Evolutionary conservation across 2,329 filamentous ascomycete genomes (phyloP), one percentile per base, ranked within the genome.

Genomic region (Fusarium sp.): DNA sequence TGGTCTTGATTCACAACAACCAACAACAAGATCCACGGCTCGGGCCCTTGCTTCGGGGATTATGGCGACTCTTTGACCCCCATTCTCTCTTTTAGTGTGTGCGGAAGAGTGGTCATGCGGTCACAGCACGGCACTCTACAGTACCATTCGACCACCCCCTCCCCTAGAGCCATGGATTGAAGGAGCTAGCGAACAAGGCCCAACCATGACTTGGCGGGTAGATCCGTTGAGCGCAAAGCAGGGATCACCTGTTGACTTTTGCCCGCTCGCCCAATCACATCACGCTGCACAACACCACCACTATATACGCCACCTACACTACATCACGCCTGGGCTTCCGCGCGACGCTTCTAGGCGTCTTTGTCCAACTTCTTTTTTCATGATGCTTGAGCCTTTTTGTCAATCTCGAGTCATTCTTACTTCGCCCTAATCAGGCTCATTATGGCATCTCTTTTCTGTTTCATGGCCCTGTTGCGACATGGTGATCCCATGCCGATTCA

Each of bases 161-260:
- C 42, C 17, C 40, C 15, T 13, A 45, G 56, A 31, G 59, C 22
- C 38, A 44, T 45, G 51, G 50, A 57, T 58, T 60, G 58, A 71
- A 69, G 58, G 53, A 65, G 34, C 60, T 69, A 65, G 70, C 43
- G 45, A 46, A 50, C 20, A 39, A 53, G 36, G 48, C 53, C 72
- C 63, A 73, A 73, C 68, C 70, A 69, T 38, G 43, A 60, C 58
- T 66, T 63, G 69, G 67, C 72, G 72, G 72, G 71, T 74, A 74
- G 72, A 74, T 74, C 72, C 72, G 72, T 56, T 48, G 43, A 68
- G 63, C 60, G 46, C 52, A 64, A 71, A 69, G 49, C 61, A 72
- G 58, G 69, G 66, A 65, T 70, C 54, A 50, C 52, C 48, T 63
- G 53, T 48, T 18, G 58, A 42, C 42, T 44, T 51, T 20, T 58